Conservation (phyloP, 306 rosid genomes). For the Alnus glutinosa region DNA sequence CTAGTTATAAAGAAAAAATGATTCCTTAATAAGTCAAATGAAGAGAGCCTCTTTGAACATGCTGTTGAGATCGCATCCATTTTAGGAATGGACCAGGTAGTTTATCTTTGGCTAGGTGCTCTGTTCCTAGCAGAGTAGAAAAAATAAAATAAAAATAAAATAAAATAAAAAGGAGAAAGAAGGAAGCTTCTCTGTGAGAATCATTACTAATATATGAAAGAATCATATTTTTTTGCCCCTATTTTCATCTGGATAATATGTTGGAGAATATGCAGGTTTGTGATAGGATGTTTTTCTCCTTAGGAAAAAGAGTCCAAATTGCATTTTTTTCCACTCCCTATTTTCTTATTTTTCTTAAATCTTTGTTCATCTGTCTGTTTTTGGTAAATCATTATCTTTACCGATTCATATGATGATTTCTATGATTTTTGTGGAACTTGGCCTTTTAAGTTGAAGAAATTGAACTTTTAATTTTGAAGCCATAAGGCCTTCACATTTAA, state of each 20-base stretch:
- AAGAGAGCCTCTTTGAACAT: not conserved
- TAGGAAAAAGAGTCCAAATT: not conserved
- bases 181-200: too few species aligned
- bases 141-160: not conserved
- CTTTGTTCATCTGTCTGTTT: not conserved
- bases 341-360: not conserved
- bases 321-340: too few species aligned
- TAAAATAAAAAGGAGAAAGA: not conserved
- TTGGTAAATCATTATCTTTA: not conserved
- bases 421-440: not conserved
- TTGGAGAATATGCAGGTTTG: not conserved
- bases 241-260: not conserved
- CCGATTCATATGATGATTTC: not conserved
- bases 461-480: not conserved
- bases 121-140: not conserved
- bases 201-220: too few species aligned
- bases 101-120: not conserved
- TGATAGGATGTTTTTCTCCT: not conserved
- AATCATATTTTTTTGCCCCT: not conserved
- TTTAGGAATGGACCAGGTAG: too few species aligned
- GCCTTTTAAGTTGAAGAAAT: not conserved
- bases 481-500: not conserved
- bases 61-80: too few species aligned
- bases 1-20: too few species aligned
- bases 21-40: not conserved